phyloP scores from a whole-genome alignment of 2,329 filamentous ascomycete species.

The Colletotrichum musae region DNA sequence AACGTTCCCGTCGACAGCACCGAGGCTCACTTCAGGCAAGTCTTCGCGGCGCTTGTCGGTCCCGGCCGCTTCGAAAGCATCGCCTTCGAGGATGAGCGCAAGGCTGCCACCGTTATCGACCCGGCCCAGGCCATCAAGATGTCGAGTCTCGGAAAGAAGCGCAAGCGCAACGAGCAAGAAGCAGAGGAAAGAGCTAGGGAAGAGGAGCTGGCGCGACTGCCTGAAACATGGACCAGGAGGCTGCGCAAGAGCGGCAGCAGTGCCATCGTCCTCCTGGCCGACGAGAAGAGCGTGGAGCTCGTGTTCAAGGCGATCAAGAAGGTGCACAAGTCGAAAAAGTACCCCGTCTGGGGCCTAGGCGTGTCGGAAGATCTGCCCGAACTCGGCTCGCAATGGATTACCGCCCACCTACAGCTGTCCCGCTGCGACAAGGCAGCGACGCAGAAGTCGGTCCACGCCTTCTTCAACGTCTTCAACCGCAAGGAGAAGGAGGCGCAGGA shows the following conservation, averaged over 20 bases:
- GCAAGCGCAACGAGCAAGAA: conserved; percentile 71
- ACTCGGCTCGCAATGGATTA: conserved; percentile 71
- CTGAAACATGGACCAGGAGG: conserved; percentile 79
- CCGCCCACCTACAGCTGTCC: conserved; percentile 78
- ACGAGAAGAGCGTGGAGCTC: conserved; percentile 82
- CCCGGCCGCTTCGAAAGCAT: conserved; percentile 84
- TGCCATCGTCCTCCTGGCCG: conserved; percentile 87
- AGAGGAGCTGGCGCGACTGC: conserved; percentile 74
- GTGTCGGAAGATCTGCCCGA: conserved; percentile 69
- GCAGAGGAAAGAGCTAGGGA: conserved; percentile 67
- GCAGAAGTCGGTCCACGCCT: conserved; percentile 84
- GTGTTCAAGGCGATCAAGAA: conserved; percentile 83
- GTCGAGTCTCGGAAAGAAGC: conserved; percentile 62
- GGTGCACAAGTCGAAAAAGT: conserved; percentile 70
- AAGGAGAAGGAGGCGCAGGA: conserved; percentile 76
- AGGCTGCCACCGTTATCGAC: conserved; percentile 56
- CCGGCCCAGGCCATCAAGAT: conserved; percentile 60
- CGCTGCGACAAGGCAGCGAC: conserved; percentile 78
- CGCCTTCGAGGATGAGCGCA: conserved; percentile 77
- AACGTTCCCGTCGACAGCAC: conserved; percentile 91
- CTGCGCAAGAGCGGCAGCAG: conserved; percentile 82
- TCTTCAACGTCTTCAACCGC: conserved; percentile 85
- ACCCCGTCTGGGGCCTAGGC: conserved; percentile 78
- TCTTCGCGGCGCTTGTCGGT: conserved; percentile 83
- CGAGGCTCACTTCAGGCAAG: conserved; percentile 78